Conservation (phyloP, 2,329 filamentous ascomycete species). For the Penicillium hesseltinei region DNA sequence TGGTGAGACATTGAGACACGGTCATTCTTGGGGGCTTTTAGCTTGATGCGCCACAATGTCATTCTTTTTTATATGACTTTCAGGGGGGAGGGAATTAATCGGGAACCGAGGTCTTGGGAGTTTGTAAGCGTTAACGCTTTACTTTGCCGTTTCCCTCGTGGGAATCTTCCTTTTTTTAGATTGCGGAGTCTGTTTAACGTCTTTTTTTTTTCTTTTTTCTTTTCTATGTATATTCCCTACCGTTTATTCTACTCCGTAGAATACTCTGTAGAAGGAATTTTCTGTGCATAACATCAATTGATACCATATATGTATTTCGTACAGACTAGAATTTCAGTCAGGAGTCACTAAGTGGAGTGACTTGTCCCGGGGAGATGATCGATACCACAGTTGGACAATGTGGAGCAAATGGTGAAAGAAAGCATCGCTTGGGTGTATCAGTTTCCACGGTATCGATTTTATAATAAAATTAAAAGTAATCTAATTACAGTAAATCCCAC, state of each 20-base stretch:
- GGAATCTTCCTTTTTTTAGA: not conserved
- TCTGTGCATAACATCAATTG: not conserved
- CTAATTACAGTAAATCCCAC: not conserved
- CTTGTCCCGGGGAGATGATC: conserved; percentile 20
- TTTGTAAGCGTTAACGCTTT: not conserved
- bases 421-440: not conserved
- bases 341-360: conserved; percentile 15
- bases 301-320: not conserved
- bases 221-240: not conserved
- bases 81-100: not conserved
- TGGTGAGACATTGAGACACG: not conserved
- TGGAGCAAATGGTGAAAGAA: conserved; percentile 3
- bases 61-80: conserved; percentile 6
- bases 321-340: conserved; percentile 5
- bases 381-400: conserved; percentile 15
- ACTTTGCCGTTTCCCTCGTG: not conserved
- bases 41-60: conserved; percentile 6
- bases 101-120: not conserved
- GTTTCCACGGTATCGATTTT: not conserved
- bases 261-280: not conserved
- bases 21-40: not conserved
- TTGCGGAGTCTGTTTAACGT: not conserved
- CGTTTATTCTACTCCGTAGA: not conserved
- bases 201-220: not conserved
- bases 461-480: not conserved